Conservation (phyloP, 1,284 basidiomycete genomes). For the Lentinula novae-zelandiae region DNA sequence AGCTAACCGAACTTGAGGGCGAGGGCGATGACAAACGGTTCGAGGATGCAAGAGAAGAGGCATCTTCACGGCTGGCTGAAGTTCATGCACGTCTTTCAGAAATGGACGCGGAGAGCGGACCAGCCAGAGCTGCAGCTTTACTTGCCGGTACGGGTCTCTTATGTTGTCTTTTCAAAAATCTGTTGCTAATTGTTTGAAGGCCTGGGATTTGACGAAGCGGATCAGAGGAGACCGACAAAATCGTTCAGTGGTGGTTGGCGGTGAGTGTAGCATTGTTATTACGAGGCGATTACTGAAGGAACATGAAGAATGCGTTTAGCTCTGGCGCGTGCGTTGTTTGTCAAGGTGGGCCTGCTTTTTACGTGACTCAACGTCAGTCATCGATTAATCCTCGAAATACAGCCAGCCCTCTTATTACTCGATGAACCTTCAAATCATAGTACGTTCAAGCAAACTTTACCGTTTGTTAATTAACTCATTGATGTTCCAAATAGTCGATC, state of each 20-base stretch:
- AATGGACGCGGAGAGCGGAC: slow-evolving; percentile 98
- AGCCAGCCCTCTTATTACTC: slow-evolving; percentile 80
- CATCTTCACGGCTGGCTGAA: slow-evolving; percentile 83
- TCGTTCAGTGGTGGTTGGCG: slow-evolving; percentile 98
- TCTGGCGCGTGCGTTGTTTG: slow-evolving; percentile 86
- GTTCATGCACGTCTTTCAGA: slow-evolving; percentile 90
- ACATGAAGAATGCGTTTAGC: slow-evolving; percentile 74
- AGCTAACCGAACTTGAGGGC: slow-evolving; percentile 68
- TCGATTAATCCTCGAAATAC: background rate
- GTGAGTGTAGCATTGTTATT: slow-evolving; percentile 32
- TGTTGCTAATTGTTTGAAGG: slow-evolving; percentile 35
- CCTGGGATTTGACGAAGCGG: slow-evolving; percentile 87
- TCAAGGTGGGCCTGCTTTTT: slow-evolving; percentile 59
- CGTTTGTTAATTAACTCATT: background rate
- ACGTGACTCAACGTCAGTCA: background rate
- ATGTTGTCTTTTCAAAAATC: background rate
- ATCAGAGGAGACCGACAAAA: slow-evolving; percentile 80
- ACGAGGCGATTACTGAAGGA: slow-evolving; percentile 1
- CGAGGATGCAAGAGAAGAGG: slow-evolving; percentile 83
- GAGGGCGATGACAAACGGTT: slow-evolving; percentile 76
- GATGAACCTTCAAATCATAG: slow-evolving; percentile 99
- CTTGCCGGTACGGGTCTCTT: slow-evolving; percentile 63
- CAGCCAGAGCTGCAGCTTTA: slow-evolving; percentile 86
- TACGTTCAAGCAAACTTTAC: slow-evolving; percentile 28
- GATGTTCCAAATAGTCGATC: slow-evolving; percentile 48